Conservation (phyloP, 1,139 yeast species). For the Yamadazyma atmosphaerica region DNA sequence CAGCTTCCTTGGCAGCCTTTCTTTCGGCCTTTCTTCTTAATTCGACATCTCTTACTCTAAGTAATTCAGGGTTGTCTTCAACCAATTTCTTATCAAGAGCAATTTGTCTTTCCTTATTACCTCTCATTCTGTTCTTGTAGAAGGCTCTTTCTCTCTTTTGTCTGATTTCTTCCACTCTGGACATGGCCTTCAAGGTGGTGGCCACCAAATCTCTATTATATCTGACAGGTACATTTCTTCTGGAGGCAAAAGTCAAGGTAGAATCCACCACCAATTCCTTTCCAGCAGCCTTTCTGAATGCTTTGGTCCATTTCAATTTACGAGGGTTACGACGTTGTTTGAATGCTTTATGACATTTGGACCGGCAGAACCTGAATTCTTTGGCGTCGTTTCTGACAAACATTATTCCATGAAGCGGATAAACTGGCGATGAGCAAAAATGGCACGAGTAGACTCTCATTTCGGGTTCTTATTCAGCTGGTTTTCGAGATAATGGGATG, state of each 20-base stretch:
- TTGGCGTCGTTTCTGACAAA: constrained; percentile 98
- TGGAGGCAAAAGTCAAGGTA: constrained; percentile 91
- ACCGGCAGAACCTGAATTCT: constrained; percentile 95
- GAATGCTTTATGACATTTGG: constrained; percentile 96
- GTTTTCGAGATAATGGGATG: not conserved
- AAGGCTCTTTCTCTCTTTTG: constrained; percentile 96
- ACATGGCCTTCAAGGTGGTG: constrained; percentile 92
- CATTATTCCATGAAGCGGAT: constrained; percentile 97
- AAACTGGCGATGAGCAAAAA: constrained; percentile 96
- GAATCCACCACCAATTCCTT: constrained; percentile 98
- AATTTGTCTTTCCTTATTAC: constrained; percentile 85
- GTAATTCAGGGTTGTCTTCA: constrained; percentile 82
- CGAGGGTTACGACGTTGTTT: constrained; percentile 99
- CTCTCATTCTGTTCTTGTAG: constrained; percentile 99
- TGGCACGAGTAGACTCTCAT: constrained; percentile 95
- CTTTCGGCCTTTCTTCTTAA: constrained; percentile 77
- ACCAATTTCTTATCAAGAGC: constrained; percentile 87
- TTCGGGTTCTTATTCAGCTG: too few relatives aligned
- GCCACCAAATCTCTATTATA: constrained; percentile 96
- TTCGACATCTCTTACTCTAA: constrained; percentile 92
- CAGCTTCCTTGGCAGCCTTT: constrained; percentile 58
- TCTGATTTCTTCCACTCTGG: constrained; percentile 94
- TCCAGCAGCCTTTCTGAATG: constrained; percentile 98
- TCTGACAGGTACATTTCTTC: constrained; percentile 97
- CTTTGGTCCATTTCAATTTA: constrained; percentile 97